phyloP scores from a whole-genome alignment of 441 rosid genomes.

The Theobroma grandiflorum region DNA sequence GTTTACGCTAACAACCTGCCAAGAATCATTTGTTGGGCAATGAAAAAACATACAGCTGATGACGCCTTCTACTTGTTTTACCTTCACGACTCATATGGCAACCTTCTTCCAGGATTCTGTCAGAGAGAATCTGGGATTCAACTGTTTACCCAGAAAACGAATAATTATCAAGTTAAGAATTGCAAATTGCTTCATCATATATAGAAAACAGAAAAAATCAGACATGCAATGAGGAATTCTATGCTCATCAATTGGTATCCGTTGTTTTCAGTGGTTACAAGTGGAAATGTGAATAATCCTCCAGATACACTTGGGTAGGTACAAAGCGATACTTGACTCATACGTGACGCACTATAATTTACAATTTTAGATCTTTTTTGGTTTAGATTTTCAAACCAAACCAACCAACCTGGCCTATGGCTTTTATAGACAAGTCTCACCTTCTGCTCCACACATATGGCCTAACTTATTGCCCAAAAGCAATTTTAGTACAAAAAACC shows the following conservation, averaged over 20 bases:
- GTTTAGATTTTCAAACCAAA: conserved; percentile 5
- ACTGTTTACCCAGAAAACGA: not conserved
- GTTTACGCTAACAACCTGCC: not conserved
- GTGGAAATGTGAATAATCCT: not conserved
- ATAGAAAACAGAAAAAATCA: not conserved
- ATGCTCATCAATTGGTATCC: not conserved
- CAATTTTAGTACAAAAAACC: not conserved
- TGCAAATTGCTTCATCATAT: not conserved
- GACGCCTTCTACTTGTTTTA: not conserved
- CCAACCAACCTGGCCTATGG: not conserved
- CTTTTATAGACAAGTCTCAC: not conserved
- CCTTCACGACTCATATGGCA: not conserved
- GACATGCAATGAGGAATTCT: not conserved
- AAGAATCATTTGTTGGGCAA: conserved; percentile 2
- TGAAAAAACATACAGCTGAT: not conserved
- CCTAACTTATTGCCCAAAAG: not conserved
- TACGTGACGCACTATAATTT: not conserved
- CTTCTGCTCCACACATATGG: conserved; percentile 9
- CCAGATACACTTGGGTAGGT: not conserved
- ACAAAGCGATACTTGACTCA: not conserved
- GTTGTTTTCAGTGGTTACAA: not conserved
- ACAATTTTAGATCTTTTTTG: not conserved
- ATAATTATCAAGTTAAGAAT: not conserved
- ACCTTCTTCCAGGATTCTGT: not conserved
- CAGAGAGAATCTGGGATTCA: not conserved